phyloP scores from a whole-genome alignment of 495 filamentous ascomycete genomes.

The Copromyces sp. region DNA sequence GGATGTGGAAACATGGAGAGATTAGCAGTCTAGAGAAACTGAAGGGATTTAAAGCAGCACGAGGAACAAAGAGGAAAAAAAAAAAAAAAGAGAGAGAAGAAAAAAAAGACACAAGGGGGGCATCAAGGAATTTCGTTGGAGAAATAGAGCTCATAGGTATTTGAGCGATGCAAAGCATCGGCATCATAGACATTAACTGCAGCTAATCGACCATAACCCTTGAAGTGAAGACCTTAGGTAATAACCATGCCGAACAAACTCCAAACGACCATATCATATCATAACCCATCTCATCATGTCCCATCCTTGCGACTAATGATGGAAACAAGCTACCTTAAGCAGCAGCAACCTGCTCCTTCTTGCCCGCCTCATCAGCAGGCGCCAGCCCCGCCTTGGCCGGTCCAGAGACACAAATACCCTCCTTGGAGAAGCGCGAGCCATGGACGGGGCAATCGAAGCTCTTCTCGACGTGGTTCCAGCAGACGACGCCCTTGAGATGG shows the following conservation, averaged over 20 bases:
- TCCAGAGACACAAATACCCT: slow-evolving; percentile 41
- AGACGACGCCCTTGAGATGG: slow-evolving; percentile 45
- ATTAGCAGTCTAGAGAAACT: too few species aligned
- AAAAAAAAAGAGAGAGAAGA: too few species aligned
- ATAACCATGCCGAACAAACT: neutral
- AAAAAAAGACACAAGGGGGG: too few species aligned
- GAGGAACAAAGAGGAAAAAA: too few species aligned
- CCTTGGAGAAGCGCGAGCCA: slow-evolving; percentile 44
- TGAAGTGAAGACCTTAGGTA: too few species aligned
- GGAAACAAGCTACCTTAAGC: neutral
- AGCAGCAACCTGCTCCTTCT: slow-evolving; percentile 9
- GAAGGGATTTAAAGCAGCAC: too few species aligned
- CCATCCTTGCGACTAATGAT: neutral
- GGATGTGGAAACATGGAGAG: too few species aligned
- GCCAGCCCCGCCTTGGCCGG: slow-evolving; percentile 34
- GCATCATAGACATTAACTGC: too few species aligned
- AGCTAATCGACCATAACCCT: too few species aligned
- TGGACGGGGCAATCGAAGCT: slow-evolving; percentile 47
- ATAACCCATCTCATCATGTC: neutral
- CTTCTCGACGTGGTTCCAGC: slow-evolving; percentile 47
- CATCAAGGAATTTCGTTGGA: too few species aligned
- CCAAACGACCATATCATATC: neutral
- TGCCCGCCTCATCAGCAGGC: slow-evolving; percentile 13
- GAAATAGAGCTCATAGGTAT: too few species aligned
- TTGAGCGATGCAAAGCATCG: too few species aligned